Percentiles rank a stretch among this genome's conserved stretches.
Conservation (phyloP, 2,329 filamentous ascomycete species). For the Fusarium avenaceum region DNA sequence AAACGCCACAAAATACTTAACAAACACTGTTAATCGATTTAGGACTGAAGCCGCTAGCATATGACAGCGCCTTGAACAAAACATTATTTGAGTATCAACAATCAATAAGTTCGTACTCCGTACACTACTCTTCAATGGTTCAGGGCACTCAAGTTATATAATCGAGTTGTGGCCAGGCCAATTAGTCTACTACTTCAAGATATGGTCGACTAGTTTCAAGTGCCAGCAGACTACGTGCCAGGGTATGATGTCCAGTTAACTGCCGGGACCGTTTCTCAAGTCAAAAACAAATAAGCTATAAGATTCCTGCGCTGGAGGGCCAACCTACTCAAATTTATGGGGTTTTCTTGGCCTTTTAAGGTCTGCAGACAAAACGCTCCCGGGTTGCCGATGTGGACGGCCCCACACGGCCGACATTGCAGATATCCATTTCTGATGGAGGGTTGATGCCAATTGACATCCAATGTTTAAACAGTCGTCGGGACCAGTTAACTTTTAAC, state of each 20-base stretch:
- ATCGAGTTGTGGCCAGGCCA: neutral
- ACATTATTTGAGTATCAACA: neutral
- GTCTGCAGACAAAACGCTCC: neutral
- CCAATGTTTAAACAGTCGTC: neutral
- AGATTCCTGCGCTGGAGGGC: neutral
- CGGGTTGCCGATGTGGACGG: neutral
- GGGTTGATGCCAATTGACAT: neutral
- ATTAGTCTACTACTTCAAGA: neutral
- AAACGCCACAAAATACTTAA: neutral
- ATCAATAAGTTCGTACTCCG: neutral
- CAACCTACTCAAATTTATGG: neutral
- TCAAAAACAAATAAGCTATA: neutral
- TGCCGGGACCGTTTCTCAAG: too few species aligned
- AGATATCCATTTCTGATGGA: neutral
- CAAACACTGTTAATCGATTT: neutral
- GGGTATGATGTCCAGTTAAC: too few species aligned
- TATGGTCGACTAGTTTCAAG: neutral
- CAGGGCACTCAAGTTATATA: neutral
- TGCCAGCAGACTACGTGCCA: too few species aligned
- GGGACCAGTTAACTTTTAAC: neutral
- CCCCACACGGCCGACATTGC: conserved; percentile 2
- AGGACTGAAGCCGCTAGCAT: neutral
- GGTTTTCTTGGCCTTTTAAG: neutral
- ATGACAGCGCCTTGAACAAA: neutral
- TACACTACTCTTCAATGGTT: neutral